These are phyloP conservation scores for Aspergillus sclerotiicarbonarius DNA, from an alignment of 495 filamentous ascomycete species.

Conservation along the genomic window DNA sequence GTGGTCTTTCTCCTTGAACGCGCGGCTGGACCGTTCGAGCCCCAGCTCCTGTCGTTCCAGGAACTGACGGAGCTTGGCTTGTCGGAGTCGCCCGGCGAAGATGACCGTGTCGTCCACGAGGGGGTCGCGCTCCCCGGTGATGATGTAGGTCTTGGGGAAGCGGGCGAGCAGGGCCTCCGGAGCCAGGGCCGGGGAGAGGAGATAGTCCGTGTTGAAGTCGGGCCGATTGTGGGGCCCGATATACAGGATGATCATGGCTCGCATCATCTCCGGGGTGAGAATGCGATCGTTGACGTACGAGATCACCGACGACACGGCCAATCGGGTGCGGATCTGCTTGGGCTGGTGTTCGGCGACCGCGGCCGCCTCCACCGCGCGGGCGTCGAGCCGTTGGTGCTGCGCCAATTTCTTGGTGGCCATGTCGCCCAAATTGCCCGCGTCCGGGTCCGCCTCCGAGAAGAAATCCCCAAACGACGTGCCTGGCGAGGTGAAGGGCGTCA, in stretches of 20 bases:
- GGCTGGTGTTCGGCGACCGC: conserved; percentile 52
- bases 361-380: conserved; percentile 28
- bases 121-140: conserved; percentile 93
- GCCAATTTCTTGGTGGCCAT: conserved; percentile 28
- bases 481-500: conserved; percentile 62
- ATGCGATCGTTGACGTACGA: conserved; percentile 97
- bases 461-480: conserved; percentile 59
- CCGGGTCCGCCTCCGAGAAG: conserved; percentile 34
- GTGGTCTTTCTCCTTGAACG: conserved; percentile 72
- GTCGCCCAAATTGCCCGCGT: conserved; percentile 30
- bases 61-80: conserved; percentile 73
- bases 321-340: conserved; percentile 73
- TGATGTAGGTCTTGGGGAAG: conserved; percentile 89
- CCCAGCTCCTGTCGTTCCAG: conserved; percentile 61
- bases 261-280: conserved; percentile 96
- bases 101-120: conserved; percentile 96
- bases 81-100: conserved; percentile 81
- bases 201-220: conserved; percentile 87
- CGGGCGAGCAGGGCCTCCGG: conserved; percentile 75
- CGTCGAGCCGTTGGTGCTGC: conserved; percentile 22
- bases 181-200: conserved; percentile 84
- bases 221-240: conserved; percentile 90
- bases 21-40: conserved; percentile 45
- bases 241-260: conserved; percentile 98
- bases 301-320: conserved; percentile 93